Conservation (phyloP, 2,329 filamentous ascomycete genomes). For the Aaosphaeria pasadenensis region DNA sequence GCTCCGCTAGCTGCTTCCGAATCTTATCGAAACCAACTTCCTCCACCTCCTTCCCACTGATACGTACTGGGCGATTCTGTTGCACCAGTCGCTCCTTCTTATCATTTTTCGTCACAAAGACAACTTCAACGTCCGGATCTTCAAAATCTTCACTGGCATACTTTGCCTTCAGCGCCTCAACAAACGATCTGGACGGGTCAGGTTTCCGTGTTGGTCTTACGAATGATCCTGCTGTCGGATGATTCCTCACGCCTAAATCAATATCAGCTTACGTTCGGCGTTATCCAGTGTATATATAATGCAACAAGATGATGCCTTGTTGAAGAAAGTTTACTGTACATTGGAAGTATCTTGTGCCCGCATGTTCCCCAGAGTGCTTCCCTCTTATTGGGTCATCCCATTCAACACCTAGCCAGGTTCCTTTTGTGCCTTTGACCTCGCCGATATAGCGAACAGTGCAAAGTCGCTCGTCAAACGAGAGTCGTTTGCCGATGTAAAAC, state of each 20-base stretch:
- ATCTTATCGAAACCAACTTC: conserved; percentile 97
- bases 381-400: conserved; percentile 87
- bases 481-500: conserved; percentile 64
- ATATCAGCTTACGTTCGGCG: conserved; percentile 24
- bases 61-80: conserved; percentile 54
- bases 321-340: conserved; percentile 52
- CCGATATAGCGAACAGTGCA: conserved; percentile 88
- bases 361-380: conserved; percentile 85
- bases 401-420: conserved; percentile 89
- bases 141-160: conserved; percentile 65
- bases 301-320: neutral
- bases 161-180: conserved; percentile 77
- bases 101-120: conserved; percentile 22
- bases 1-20: conserved; percentile 69
- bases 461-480: conserved; percentile 72
- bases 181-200: conserved; percentile 69
- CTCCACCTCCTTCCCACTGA: conserved; percentile 81
- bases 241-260: conserved; percentile 57
- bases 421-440: conserved; percentile 69
- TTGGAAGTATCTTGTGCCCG: conserved; percentile 75
- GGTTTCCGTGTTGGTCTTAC: conserved; percentile 71
- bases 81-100: conserved; percentile 27
- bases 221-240: conserved; percentile 77
- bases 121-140: conserved; percentile 28
- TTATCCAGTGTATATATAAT: neutral